A percentile compares a stretch with the other conserved stretches of the same genome.
phyloP scores from a whole-genome alignment of 345 rosid species.

The Ceriops tagal region DNA sequence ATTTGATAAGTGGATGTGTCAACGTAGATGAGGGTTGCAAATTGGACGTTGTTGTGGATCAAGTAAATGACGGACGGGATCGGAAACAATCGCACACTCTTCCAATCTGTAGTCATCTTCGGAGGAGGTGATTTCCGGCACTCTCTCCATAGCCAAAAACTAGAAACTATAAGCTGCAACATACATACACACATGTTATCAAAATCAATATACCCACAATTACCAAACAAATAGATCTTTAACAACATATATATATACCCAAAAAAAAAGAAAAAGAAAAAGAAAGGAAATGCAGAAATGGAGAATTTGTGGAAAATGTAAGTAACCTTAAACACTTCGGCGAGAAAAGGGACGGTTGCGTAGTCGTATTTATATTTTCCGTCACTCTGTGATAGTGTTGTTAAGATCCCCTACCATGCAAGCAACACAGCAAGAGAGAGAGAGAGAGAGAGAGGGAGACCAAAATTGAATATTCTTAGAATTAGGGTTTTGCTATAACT shows the following conservation, averaged over 20 bases:
- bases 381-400: slow-evolving; percentile 35
- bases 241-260: too few species aligned
- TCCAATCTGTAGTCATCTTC: slow-evolving; percentile 88
- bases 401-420: too few species aligned
- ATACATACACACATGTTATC: background rate
- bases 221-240: too few species aligned
- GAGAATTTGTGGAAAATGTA: too few species aligned
- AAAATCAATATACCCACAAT: too few species aligned
- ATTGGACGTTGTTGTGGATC: slow-evolving; percentile 90
- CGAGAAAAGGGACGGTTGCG: slow-evolving; percentile 94
- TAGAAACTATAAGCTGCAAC: slow-evolving; percentile 70
- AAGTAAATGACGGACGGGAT: slow-evolving; percentile 85
- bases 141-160: slow-evolving; percentile 75
- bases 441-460: too few species aligned
- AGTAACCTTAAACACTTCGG: slow-evolving; percentile 80
- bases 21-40: slow-evolving; percentile 83
- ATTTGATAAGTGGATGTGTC: slow-evolving; percentile 95
- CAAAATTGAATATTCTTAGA: too few species aligned
- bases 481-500: too few species aligned
- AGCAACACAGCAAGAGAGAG: too few species aligned
- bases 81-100: slow-evolving; percentile 67
- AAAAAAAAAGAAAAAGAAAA: background rate
- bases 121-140: slow-evolving; percentile 36
- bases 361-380: slow-evolving; percentile 85
- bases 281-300: too few species aligned